These are phyloP conservation scores for Leccinum olivaceoglutinosum DNA, from an alignment of 1,284 basidiomycete species.

Conservation along the genomic window DNA sequence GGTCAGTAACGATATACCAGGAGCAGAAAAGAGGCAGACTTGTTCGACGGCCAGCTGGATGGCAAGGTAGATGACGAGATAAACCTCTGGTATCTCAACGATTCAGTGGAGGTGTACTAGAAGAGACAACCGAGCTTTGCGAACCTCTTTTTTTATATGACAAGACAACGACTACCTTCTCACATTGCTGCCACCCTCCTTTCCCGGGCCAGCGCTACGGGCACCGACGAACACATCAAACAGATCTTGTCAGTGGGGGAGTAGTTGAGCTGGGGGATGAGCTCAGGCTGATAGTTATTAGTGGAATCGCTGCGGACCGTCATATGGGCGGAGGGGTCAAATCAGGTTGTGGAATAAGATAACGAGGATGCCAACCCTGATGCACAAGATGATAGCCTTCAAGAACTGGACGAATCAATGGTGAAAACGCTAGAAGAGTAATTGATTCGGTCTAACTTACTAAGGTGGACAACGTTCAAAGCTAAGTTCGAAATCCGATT, in stretches of 20 bases:
- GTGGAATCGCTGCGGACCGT: slow-evolving; percentile 52
- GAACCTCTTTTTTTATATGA: not conserved
- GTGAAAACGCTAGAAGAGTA: too few species aligned
- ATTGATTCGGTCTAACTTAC: too few species aligned
- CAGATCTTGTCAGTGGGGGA: slow-evolving; percentile 79
- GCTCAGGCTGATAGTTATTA: slow-evolving; percentile 40
- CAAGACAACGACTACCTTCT: slow-evolving; percentile 40
- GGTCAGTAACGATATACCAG: slow-evolving; percentile 13
- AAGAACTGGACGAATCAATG: too few species aligned
- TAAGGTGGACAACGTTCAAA: too few species aligned
- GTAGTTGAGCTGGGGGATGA: slow-evolving; percentile 75
- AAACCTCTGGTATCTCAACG: not conserved
- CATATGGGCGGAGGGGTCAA: slow-evolving; percentile 39
- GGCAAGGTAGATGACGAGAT: not conserved
- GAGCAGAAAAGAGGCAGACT: slow-evolving; percentile 28
- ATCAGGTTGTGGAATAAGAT: slow-evolving; percentile 5
- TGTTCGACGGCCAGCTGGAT: slow-evolving; percentile 26
- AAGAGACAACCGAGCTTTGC: not conserved
- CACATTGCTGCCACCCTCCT: slow-evolving; percentile 82
- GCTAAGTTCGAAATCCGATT: too few species aligned
- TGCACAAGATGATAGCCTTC: too few species aligned
- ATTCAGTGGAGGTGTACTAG: not conserved
- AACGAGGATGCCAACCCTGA: slow-evolving; percentile 15
- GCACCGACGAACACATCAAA: slow-evolving; percentile 94
- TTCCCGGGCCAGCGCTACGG: slow-evolving; percentile 68